Percentiles rank a stretch among this genome's conserved stretches.
These are phyloP conservation scores for Debaryomyces nepalensis DNA, from an alignment of 1,139 yeast species.

Conservation along the genomic window DNA sequence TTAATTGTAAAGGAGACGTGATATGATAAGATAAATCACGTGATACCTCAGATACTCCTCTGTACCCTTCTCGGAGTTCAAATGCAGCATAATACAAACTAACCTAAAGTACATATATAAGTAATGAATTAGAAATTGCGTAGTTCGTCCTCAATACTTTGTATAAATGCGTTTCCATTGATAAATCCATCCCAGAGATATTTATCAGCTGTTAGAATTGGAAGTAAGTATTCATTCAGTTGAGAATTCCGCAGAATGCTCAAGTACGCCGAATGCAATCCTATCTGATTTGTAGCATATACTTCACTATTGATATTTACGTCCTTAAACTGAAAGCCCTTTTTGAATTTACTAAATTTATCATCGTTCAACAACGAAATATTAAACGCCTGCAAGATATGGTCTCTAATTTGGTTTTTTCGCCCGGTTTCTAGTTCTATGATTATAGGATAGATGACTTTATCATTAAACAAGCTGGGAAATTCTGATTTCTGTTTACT, in stretches of 20 bases:
- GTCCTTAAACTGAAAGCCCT: neutral
- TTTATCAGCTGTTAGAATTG: slow-evolving; percentile 21
- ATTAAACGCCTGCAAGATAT: slow-evolving; percentile 25
- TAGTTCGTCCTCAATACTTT: slow-evolving; percentile 8
- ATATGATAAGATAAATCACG: slow-evolving; percentile 13
- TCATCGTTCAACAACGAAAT: slow-evolving; percentile 30
- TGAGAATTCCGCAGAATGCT: slow-evolving; percentile 14
- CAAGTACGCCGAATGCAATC: slow-evolving; percentile 28
- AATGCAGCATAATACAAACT: neutral
- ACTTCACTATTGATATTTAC: slow-evolving; percentile 20
- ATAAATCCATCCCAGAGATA: slow-evolving; percentile 27
- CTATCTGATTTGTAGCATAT: slow-evolving; percentile 29
- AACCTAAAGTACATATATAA: no score
- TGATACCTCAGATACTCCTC: slow-evolving; percentile 7
- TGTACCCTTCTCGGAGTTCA: neutral
- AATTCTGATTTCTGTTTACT: slow-evolving; percentile 12
- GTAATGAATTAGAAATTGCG: neutral
- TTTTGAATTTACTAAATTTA: slow-evolving; percentile 25
- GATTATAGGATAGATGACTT: slow-evolving; percentile 23
- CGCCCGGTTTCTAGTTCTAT: slow-evolving; percentile 30
- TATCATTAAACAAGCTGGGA: slow-evolving; percentile 20
- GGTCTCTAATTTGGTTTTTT: slow-evolving; percentile 34
- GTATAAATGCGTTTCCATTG: slow-evolving; percentile 11
- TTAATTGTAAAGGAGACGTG: slow-evolving; percentile 12
- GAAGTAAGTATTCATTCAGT: slow-evolving; percentile 19